A percentile compares a stretch with the other conserved stretches of the same genome.
These are phyloP conservation scores for Aspergillus terreus DNA, from an alignment of 2,329 filamentous ascomycete species.

Conservation along the genomic window DNA sequence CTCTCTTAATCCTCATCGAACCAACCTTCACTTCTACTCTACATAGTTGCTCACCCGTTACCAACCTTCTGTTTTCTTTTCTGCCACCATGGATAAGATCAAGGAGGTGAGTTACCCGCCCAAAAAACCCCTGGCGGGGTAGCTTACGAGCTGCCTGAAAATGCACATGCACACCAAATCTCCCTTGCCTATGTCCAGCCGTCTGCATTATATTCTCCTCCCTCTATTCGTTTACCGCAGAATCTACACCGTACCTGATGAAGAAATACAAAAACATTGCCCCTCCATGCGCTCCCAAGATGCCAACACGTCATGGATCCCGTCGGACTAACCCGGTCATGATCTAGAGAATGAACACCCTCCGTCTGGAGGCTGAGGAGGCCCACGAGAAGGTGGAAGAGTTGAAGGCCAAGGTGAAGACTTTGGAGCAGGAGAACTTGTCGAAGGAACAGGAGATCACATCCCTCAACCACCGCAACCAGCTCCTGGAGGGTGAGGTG, in stretches of 20 bases:
- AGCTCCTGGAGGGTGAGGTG: conserved; percentile 80
- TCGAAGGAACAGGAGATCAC: conserved; percentile 98
- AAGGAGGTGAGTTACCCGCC: conserved; percentile 67
- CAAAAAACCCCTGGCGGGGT: conserved; percentile 34
- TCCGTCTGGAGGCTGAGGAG: conserved; percentile 91
- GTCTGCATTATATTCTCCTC: background rate
- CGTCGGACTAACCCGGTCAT: conserved; percentile 11
- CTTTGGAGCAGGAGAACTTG: conserved; percentile 89
- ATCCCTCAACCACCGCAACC: conserved; percentile 93
- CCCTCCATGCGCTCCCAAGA: background rate
- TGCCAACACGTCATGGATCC: conserved; percentile 10
- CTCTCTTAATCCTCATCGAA: background rate
- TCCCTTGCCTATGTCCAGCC: conserved; percentile 5
- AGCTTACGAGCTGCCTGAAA: conserved; percentile 29
- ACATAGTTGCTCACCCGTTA: conserved; percentile 21
- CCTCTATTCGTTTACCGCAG: background rate
- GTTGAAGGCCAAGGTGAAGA: conserved; percentile 80
- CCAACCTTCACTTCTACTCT: conserved; percentile 19
- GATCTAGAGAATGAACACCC: conserved; percentile 82
- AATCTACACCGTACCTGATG: background rate
- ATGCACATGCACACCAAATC: conserved; percentile 19
- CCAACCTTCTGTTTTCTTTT: conserved; percentile 20
- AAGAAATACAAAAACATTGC: background rate
- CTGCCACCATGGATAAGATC: conserved; percentile 71
- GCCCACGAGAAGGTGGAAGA: conserved; percentile 78